These are phyloP conservation scores for Pyrenula aspistea DNA, from an alignment of 495 filamentous ascomycete species.

Conservation along the genomic window DNA sequence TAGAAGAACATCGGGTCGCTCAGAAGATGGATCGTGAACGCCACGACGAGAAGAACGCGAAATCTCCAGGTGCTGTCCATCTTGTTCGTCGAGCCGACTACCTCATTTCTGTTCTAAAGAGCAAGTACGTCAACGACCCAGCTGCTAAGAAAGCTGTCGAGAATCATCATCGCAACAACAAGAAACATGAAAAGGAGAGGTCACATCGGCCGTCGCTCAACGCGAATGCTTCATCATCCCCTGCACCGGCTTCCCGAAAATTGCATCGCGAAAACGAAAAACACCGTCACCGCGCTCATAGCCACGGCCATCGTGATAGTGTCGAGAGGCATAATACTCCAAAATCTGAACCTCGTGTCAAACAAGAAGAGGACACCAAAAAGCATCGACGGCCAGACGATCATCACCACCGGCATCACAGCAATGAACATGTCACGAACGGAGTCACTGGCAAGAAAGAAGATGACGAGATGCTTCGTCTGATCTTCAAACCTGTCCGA, in stretches of 20 bases:
- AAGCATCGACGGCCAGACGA: conserved; percentile 9
- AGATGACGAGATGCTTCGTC: conserved; percentile 41
- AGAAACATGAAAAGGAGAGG: conserved; percentile 34
- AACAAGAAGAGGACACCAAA: not conserved
- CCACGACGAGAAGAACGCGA: conserved; percentile 61
- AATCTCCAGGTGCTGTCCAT: conserved; percentile 91
- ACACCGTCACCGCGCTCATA: conserved; percentile 34
- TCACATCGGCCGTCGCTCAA: conserved; percentile 7
- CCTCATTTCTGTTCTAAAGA: conserved; percentile 77
- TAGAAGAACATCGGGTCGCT: conserved; percentile 96
- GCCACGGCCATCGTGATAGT: conserved; percentile 32
- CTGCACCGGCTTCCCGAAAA: conserved; percentile 36
- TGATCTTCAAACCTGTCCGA: conserved; percentile 47
- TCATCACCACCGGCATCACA: conserved; percentile 29
- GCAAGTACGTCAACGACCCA: conserved; percentile 56
- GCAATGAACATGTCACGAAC: conserved; percentile 16
- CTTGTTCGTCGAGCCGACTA: conserved; percentile 92
- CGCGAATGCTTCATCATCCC: conserved; percentile 34
- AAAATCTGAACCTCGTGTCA: conserved; percentile 3
- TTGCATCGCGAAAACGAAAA: conserved; percentile 39
- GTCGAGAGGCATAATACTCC: conserved; percentile 33
- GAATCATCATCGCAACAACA: conserved; percentile 81
- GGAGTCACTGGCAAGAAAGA: conserved; percentile 22
- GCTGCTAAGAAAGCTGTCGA: conserved; percentile 72
- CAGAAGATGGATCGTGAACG: conserved; percentile 85